Conservation (phyloP, 192 early-diverging fungal species). For the Coemansia sp. region DNA sequence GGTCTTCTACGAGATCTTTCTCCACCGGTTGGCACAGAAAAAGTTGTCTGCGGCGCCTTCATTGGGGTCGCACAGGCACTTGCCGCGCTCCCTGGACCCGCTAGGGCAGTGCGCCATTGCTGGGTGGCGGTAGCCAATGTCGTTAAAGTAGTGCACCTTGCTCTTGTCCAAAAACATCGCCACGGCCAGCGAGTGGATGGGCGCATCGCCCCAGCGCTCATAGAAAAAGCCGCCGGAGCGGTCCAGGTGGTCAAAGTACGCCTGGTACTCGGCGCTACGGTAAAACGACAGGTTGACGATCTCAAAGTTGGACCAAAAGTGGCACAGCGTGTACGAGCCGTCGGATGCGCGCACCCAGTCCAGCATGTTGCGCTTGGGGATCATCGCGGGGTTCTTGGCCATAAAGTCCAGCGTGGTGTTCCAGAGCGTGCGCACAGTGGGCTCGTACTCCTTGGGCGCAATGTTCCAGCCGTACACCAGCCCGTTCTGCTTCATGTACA, state of each 20-base stretch:
- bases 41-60: slow-evolving; percentile 39
- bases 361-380: slow-evolving; percentile 51
- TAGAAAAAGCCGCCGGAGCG: slow-evolving; percentile 77
- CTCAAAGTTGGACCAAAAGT: slow-evolving; percentile 86
- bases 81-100: slow-evolving; percentile 18
- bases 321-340: slow-evolving; percentile 54
- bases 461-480: slow-evolving; percentile 54
- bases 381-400: slow-evolving; percentile 47
- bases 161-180: slow-evolving; percentile 51
- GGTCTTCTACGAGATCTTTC: slow-evolving; percentile 14
- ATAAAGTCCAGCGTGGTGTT: slow-evolving; percentile 47
- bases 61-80: slow-evolving; percentile 9
- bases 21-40: slow-evolving; percentile 41
- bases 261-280: slow-evolving; percentile 56
- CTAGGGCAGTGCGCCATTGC: slow-evolving; percentile 60
- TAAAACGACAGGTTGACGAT: slow-evolving; percentile 71
- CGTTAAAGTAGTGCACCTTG: slow-evolving; percentile 68
- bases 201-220: slow-evolving; percentile 31
- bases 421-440: slow-evolving; percentile 54
- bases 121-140: slow-evolving; percentile 64
- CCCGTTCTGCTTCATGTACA: slow-evolving; percentile 51
- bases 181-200: slow-evolving; percentile 29
- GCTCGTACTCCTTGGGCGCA: slow-evolving; percentile 53
- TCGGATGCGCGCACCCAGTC: slow-evolving; percentile 43
- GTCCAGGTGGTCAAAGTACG: slow-evolving; percentile 68